phyloP scores from a whole-genome alignment of 257 asterid genomes.

The Ballota nigra region DNA sequence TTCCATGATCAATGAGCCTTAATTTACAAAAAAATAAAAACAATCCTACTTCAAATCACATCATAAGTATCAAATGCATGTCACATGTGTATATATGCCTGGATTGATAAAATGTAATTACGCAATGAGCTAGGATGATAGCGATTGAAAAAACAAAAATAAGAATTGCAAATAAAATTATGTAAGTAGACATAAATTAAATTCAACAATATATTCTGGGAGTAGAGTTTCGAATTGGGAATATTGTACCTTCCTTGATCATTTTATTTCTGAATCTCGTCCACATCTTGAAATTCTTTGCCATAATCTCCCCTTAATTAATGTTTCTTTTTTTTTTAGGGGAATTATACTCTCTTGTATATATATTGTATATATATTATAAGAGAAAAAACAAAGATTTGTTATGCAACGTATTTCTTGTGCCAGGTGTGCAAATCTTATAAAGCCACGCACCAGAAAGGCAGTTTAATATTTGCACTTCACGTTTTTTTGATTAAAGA shows the following conservation, averaged over 20 bases:
- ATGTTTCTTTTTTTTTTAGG: not conserved
- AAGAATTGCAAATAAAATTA: not conserved
- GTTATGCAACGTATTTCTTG: not conserved
- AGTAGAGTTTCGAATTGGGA: not conserved
- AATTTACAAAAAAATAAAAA: too few relatives aligned
- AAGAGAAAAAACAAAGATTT: not conserved
- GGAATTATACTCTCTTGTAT: not conserved
- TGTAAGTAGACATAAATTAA: not conserved
- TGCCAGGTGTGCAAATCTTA: not conserved
- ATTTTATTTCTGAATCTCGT: conserved; percentile 28
- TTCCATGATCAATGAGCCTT: not conserved
- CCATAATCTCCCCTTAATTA: not conserved
- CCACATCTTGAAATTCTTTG: conserved; percentile 37
- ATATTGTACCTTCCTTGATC: conserved; percentile 33
- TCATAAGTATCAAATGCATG: too few relatives aligned
- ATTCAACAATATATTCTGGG: not conserved
- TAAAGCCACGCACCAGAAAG: not conserved
- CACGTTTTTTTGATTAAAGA: not conserved
- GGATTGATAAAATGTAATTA: too few relatives aligned
- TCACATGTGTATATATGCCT: too few relatives aligned
- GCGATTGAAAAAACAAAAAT: not conserved
- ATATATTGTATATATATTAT: not conserved
- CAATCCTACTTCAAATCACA: too few relatives aligned
- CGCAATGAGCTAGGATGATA: too few relatives aligned
- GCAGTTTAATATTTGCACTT: not conserved